phyloP scores from a whole-genome alignment of 306 rosid species.

The Argentina anserina region DNA sequence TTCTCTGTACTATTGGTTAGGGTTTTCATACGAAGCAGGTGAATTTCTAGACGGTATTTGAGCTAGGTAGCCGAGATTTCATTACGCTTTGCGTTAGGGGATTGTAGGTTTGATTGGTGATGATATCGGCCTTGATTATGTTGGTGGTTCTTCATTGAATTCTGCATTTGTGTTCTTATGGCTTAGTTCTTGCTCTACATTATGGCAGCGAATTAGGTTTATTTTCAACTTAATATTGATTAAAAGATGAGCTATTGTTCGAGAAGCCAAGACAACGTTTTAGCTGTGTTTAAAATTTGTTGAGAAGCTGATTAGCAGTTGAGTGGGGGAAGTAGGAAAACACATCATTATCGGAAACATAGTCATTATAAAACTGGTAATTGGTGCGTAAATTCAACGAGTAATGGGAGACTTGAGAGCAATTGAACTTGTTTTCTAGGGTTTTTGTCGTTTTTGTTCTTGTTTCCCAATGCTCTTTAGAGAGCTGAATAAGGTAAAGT shows the following conservation, averaged over 20 bases:
- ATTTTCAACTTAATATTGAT: neutral
- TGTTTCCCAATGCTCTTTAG: slow-evolving; percentile 52
- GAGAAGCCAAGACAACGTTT: neutral
- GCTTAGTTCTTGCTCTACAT: neutral
- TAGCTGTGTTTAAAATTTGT: neutral
- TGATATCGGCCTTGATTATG: neutral
- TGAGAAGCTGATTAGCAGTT: neutral
- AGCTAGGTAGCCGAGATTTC: neutral
- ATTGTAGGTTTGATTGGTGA: neutral
- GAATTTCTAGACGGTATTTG: neutral
- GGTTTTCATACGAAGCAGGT: neutral
- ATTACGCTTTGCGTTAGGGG: neutral
- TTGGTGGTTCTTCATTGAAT: neutral
- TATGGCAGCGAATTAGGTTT: neutral
- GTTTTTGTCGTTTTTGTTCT: slow-evolving; percentile 34
- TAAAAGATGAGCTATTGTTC: neutral
- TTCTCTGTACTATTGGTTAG: neutral
- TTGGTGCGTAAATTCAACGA: slow-evolving; percentile 8
- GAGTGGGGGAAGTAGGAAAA: neutral
- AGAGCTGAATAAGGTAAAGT: slow-evolving; percentile 76
- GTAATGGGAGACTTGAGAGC: slow-evolving; percentile 36
- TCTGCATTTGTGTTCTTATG: neutral
- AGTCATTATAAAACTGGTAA: slow-evolving; percentile 3
- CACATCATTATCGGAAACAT: slow-evolving; percentile 8
- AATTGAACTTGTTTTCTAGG: slow-evolving; percentile 37